A percentile compares a stretch with the other conserved stretches of the same genome.
These are phyloP conservation scores for Agroathelia rolfsii DNA, from an alignment of 1,284 basidiomycete species.

Conservation along the genomic window DNA sequence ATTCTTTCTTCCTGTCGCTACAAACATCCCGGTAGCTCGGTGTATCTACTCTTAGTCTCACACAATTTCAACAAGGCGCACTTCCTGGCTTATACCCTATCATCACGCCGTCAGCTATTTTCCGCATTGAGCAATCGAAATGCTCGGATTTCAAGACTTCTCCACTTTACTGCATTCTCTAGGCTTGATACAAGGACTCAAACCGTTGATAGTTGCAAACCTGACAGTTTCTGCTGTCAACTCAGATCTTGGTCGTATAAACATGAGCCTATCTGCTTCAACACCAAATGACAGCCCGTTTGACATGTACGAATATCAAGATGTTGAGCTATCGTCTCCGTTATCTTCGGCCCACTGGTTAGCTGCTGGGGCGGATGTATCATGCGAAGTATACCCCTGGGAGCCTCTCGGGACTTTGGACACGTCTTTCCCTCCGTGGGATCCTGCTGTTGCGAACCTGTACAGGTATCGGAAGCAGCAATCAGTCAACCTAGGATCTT, in stretches of 20 bases:
- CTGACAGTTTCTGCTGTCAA: slow-evolving; percentile 10
- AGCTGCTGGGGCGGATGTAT: neutral
- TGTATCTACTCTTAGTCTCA: too few species aligned
- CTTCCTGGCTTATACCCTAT: too few species aligned
- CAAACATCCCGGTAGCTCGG: too few species aligned
- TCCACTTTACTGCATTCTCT: slow-evolving; percentile 23
- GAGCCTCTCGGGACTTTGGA: slow-evolving; percentile 22
- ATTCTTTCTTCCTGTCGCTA: too few species aligned
- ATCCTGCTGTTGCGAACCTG: slow-evolving; percentile 35
- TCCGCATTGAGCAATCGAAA: too few species aligned
- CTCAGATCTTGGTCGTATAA: slow-evolving; percentile 6
- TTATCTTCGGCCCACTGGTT: neutral
- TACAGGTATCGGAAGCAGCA: slow-evolving; percentile 59
- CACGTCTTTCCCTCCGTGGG: slow-evolving; percentile 37
- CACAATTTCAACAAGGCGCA: too few species aligned
- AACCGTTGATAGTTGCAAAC: slow-evolving; percentile 25
- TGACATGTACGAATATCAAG: slow-evolving; percentile 1
- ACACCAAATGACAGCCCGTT: slow-evolving; percentile 4
- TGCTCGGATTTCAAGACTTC: too few species aligned
- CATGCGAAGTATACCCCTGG: slow-evolving; percentile 29
- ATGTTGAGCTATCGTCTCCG: slow-evolving; percentile 5
- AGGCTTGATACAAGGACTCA: slow-evolving; percentile 25
- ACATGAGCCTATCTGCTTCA: slow-evolving; percentile 6
- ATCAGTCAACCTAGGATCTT: slow-evolving; percentile 59
- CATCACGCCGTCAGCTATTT: too few species aligned